Evolutionary conservation across 805 yeast species (phyloP).

Genomic region (Yarrowia sp.): DNA sequence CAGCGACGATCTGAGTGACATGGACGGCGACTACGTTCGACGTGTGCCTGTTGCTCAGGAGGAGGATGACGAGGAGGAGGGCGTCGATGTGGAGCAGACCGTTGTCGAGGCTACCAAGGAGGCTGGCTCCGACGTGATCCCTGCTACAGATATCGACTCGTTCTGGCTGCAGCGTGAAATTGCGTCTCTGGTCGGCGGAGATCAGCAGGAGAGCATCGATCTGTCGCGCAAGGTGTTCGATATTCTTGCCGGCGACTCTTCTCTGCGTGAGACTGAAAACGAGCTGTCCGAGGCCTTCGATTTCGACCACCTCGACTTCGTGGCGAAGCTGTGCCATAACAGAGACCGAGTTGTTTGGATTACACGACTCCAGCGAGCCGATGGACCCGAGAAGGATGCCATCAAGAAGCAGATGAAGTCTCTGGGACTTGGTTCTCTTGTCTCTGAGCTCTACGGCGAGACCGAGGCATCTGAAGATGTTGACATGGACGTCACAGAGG

Average conservation of each 20-base stretch:
- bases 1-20: slow-evolving; percentile 34
- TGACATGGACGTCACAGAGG: slow-evolving; percentile 28
- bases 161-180: slow-evolving; percentile 57
- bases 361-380: slow-evolving; percentile 45
- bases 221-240: slow-evolving; percentile 44
- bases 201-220: slow-evolving; percentile 45
- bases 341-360: slow-evolving; percentile 55
- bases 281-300: slow-evolving; percentile 54
- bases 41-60: slow-evolving; percentile 31
- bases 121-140: slow-evolving; percentile 31
- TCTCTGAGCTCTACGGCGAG: slow-evolving; percentile 39
- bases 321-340: slow-evolving; percentile 51
- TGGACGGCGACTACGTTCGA: slow-evolving; percentile 33
- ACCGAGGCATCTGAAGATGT: slow-evolving; percentile 36
- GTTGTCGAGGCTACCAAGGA: background rate
- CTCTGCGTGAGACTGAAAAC: slow-evolving; percentile 50
- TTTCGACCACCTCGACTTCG: slow-evolving; percentile 50
- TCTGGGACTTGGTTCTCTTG: slow-evolving; percentile 44
- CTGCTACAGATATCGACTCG: slow-evolving; percentile 46
- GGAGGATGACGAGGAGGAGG: slow-evolving; percentile 27
- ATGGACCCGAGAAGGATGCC: slow-evolving; percentile 39
- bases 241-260: slow-evolving; percentile 43
- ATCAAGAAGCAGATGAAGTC: slow-evolving; percentile 48
- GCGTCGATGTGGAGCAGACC: background rate
- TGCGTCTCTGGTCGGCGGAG: slow-evolving; percentile 39